Conservation (phyloP, 2,329 filamentous ascomycete genomes). For the Elsinoe perseae region DNA sequence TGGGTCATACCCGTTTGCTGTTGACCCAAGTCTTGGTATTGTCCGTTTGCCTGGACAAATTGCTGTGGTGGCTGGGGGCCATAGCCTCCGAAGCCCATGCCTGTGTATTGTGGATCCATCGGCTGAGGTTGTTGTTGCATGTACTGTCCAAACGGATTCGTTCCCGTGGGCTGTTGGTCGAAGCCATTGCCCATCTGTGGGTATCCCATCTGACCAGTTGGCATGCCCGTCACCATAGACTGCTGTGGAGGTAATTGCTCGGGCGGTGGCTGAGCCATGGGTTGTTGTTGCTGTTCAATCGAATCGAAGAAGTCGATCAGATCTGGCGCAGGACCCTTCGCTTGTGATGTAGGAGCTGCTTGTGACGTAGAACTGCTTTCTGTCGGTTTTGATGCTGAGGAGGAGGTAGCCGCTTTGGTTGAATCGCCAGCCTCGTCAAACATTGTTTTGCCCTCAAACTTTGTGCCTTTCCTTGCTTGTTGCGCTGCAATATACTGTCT, state of each 20-base stretch:
- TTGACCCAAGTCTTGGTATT: conserved; percentile 18
- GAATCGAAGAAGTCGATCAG: conserved; percentile 93
- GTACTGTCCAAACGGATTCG: conserved; percentile 35
- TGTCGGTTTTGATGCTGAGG: conserved; percentile 29
- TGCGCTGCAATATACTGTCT: conserved; percentile 86
- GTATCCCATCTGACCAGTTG: conserved; percentile 39
- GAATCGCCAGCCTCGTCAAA: conserved; percentile 17
- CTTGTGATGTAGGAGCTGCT: conserved; percentile 21
- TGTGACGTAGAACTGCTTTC: conserved; percentile 27
- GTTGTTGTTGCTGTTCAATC: conserved; percentile 80
- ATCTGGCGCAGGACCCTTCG: conserved; percentile 63
- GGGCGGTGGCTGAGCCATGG: conserved; percentile 35
- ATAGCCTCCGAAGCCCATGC: conserved; percentile 78
- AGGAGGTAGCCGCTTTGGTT: conserved; percentile 26
- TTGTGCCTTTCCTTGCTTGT: conserved; percentile 56
- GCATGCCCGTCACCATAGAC: conserved; percentile 37
- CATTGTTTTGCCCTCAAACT: conserved; percentile 33
- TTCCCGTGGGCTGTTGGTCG: conserved; percentile 25
- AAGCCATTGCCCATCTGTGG: conserved; percentile 22
- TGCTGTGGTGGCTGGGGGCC: conserved; percentile 56
- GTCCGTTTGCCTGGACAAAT: conserved; percentile 24
- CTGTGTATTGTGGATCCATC: conserved; percentile 57
- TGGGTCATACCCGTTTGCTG: conserved; percentile 34
- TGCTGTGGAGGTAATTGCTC: conserved; percentile 25
- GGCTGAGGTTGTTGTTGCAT: conserved; percentile 39